Conservation (phyloP, 176 grass and related monocot species). For the Avena sativa region DNA sequence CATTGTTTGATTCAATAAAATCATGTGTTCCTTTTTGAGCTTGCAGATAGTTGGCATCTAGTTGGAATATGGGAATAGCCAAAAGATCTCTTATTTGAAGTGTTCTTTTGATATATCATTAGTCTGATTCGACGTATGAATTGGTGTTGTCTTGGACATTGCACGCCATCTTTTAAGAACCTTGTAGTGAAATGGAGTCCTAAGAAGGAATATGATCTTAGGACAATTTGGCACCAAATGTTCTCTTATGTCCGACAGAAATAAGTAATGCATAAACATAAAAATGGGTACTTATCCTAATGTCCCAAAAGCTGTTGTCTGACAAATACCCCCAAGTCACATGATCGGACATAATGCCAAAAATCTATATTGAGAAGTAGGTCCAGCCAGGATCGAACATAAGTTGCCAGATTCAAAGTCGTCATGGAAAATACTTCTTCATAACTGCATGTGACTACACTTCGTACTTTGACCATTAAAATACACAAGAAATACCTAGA, state of each 20-base stretch:
- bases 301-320: neutral
- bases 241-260: neutral
- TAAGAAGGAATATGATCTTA: neutral
- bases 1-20: neutral
- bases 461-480: neutral
- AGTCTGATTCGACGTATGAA: neutral
- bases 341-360: neutral
- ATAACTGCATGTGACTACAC: neutral
- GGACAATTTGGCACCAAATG: neutral
- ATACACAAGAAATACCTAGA: neutral
- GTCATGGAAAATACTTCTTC: neutral
- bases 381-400: slow-evolving; percentile 71
- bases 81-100: neutral
- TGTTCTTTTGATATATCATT: neutral
- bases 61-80: neutral
- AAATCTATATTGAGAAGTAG: neutral
- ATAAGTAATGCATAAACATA: neutral
- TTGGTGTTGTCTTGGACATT: neutral
- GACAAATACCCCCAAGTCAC: neutral
- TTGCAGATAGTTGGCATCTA: neutral
- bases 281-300: neutral
- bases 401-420: slow-evolving; percentile 94
- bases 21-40: neutral
- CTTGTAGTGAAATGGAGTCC: neutral
- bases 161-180: neutral